These are phyloP conservation scores for Tremella yokohamensis DNA, from an alignment of 768 basidiomycete genomes.

Conservation along the genomic window DNA sequence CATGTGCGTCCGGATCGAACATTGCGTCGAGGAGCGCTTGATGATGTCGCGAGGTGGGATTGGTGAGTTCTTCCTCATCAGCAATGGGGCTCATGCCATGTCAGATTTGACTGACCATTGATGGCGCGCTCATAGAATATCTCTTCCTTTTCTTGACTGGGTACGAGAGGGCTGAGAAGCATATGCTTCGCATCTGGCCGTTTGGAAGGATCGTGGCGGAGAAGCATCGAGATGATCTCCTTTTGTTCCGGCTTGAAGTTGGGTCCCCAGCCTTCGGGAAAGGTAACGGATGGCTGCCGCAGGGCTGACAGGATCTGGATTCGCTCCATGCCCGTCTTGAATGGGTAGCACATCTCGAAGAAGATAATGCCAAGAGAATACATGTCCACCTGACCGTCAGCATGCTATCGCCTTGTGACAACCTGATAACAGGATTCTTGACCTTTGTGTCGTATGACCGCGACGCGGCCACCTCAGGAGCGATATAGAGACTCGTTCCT, in stretches of 20 bases:
- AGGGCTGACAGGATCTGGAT: slow-evolving; percentile 76
- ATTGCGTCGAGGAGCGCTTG: slow-evolving; percentile 72
- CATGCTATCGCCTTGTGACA: not conserved
- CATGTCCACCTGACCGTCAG: slow-evolving; percentile 64
- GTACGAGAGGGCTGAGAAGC: slow-evolving; percentile 72
- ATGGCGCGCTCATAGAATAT: slow-evolving; percentile 73
- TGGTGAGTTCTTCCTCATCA: slow-evolving; percentile 50
- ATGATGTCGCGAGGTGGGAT: slow-evolving; percentile 75
- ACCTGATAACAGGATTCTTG: not conserved
- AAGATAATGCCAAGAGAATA: slow-evolving; percentile 94
- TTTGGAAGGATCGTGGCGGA: slow-evolving; percentile 73
- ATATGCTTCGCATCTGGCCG: slow-evolving; percentile 80
- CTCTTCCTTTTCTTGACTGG: slow-evolving; percentile 74
- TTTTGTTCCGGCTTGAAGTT: slow-evolving; percentile 61
- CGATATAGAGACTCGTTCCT: slow-evolving; percentile 86
- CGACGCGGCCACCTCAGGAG: slow-evolving; percentile 67
- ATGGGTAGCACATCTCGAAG: slow-evolving; percentile 87
- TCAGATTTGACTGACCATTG: slow-evolving; percentile 61
- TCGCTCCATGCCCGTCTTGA: slow-evolving; percentile 77
- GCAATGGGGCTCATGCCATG: not conserved
- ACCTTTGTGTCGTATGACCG: slow-evolving; percentile 64
- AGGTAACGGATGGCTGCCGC: slow-evolving; percentile 67
- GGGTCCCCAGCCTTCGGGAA: slow-evolving; percentile 67
- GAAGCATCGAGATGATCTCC: slow-evolving; percentile 71
- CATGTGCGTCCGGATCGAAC: slow-evolving; percentile 58